A percentile compares a stretch with the other conserved stretches of the same genome.
Evolutionary conservation across 441 rosid species (phyloP).

Genomic region (Raphanus hybrid): DNA sequence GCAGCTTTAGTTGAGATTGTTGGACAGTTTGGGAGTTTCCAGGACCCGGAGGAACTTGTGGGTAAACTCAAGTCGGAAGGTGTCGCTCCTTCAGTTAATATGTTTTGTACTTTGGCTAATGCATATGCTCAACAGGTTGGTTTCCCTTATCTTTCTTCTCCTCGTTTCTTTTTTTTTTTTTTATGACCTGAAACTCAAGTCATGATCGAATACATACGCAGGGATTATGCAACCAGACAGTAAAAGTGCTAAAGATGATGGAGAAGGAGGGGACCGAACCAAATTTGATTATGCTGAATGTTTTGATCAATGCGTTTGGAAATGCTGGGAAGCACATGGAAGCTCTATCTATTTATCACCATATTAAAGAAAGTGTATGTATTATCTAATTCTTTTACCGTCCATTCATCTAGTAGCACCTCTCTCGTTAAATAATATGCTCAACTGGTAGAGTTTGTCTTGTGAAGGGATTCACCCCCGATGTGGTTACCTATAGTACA

Average conservation of each 20-base stretch:
- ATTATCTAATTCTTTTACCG: neutral
- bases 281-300: slow-evolving; percentile 67
- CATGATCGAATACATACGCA: slow-evolving; percentile 25
- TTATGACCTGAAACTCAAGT: slow-evolving; percentile 4
- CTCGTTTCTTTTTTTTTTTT: neutral
- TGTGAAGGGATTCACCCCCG: slow-evolving; percentile 70
- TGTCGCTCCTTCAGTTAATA: slow-evolving; percentile 50
- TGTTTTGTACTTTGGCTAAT: slow-evolving; percentile 69
- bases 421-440: slow-evolving; percentile 5
- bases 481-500: slow-evolving; percentile 65
- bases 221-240: slow-evolving; percentile 66
- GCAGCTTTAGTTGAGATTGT: slow-evolving; percentile 63
- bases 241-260: slow-evolving; percentile 71
- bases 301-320: slow-evolving; percentile 75
- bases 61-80: slow-evolving; percentile 62
- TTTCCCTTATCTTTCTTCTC: slow-evolving; percentile 6
- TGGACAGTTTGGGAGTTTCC: slow-evolving; percentile 68
- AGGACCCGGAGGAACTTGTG: slow-evolving; percentile 58
- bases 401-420: neutral
- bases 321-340: slow-evolving; percentile 65
- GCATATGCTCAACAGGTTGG: slow-evolving; percentile 82
- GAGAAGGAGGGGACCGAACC: slow-evolving; percentile 71
- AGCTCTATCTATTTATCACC: slow-evolving; percentile 62
- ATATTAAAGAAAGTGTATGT: slow-evolving; percentile 59
- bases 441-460: slow-evolving; percentile 26